Base-by-base conservation (phyloP, 2,329 filamentous ascomycete species). In the Trichoderma sp. region DNA sequence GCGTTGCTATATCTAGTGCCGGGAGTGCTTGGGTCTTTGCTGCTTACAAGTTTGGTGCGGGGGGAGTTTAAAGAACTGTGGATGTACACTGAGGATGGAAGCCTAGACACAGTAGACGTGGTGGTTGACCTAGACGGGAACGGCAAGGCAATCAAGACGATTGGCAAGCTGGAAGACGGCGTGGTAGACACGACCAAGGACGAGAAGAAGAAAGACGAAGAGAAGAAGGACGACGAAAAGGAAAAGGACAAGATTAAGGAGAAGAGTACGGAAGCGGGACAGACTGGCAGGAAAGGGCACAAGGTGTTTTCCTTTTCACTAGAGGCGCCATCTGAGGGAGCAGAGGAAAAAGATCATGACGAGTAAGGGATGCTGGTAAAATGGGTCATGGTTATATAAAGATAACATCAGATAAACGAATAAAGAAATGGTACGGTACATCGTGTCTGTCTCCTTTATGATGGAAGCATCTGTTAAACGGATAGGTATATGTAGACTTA, bases 1-100 rank as follows among this genome's bases (percentile, higher is more conserved):
- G 95, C 96, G 8, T 86, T 99, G 36, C 84, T 99, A 15, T 98
- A 98, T 79, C 89, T 99, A 7, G 96, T 98, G 0, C 95, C 95
- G 0, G 91, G 93, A 0, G 93, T 98, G 0, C 83, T 98, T 6
- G 85, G 88, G 1, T 88, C 91, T 1, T 79, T 96, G 1, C 97
- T 93, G 92, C 81, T 90, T 4, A 96, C 92, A 2, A 95, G 92
- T 0, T 76, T 90, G 5, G 79, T 87, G 21, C 88, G 90, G 12
- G 92, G 94, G 2, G 94, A 98, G 78, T 74, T 95, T 2, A 85
- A 84, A 65, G 81, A 90, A 56, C 91, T 98, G 88, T 97, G 93
- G 92, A 84, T 85, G 3, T 98, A 95, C 78, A 94, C 90, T 0
- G 95, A 98, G 79, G 89, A 91, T 74, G 88, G 87, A 4, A 87